phyloP scores from a whole-genome alignment of 768 basidiomycete species.

The Jaapia argillacea region DNA sequence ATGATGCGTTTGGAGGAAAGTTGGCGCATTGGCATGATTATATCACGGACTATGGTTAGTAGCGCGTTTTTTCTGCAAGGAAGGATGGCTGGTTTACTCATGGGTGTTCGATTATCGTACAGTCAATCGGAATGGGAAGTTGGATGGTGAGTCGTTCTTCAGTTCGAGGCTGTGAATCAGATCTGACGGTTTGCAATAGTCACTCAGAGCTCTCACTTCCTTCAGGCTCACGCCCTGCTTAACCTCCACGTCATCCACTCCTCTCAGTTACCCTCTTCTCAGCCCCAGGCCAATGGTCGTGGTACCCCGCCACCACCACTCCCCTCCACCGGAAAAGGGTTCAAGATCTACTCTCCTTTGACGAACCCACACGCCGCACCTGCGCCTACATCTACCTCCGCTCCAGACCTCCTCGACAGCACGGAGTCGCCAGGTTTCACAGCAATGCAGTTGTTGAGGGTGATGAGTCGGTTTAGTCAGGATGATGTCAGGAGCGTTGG shows the following conservation, averaged over 20 bases:
- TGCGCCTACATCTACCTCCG: no score
- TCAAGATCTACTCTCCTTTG: conserved; percentile 28
- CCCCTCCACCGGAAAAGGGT: conserved; percentile 18
- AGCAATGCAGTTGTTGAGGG: conserved; percentile 68
- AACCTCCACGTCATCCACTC: conserved; percentile 86
- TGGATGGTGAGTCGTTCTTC: not conserved
- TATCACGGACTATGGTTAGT: conserved; percentile 59
- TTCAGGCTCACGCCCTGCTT: conserved; percentile 75
- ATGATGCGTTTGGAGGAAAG: conserved; percentile 77
- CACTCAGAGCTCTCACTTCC: conserved; percentile 81
- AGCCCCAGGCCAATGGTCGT: no score
- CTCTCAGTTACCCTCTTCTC: conserved; percentile 39
- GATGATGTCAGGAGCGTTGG: conserved; percentile 53
- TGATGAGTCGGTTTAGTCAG: conserved; percentile 54
- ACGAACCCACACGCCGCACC: conserved; percentile 14
- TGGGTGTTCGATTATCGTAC: not conserved
- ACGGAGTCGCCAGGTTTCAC: conserved; percentile 34
- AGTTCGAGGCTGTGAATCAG: no score
- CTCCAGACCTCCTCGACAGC: conserved; percentile 6
- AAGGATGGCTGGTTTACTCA: no score
- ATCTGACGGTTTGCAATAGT: no score
- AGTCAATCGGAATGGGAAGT: not conserved
- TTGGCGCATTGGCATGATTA: conserved; percentile 77
- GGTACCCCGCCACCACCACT: not conserved
- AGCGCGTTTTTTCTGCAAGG: not conserved